Conservation (phyloP, 345 rosid genomes). For the Salix arbutifolia region DNA sequence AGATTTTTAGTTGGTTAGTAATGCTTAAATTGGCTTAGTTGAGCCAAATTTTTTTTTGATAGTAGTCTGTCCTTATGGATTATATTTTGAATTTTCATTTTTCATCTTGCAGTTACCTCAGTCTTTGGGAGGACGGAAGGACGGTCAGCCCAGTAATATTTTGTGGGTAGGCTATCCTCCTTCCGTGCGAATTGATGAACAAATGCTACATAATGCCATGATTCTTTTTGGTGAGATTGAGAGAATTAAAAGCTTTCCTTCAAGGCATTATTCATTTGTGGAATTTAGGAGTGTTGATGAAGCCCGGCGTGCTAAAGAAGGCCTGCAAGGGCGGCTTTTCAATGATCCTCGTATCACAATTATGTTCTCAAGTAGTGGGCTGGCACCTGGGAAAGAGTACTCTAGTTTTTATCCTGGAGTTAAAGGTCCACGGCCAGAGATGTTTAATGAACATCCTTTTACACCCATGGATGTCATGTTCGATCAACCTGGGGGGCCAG, state of each 20-base stretch:
- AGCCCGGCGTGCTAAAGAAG: conserved; percentile 95
- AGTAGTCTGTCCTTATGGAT: background rate
- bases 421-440: conserved; percentile 57
- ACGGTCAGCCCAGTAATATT: conserved; percentile 75
- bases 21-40: background rate
- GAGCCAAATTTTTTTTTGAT: background rate
- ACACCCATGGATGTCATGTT: conserved; percentile 36
- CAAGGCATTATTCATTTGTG: conserved; percentile 81
- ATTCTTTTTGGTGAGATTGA: conserved; percentile 98
- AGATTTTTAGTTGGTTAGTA: background rate
- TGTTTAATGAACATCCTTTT: conserved; percentile 43
- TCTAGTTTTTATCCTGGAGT: conserved; percentile 45
- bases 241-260: conserved; percentile 70
- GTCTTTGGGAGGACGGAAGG: conserved; percentile 44
- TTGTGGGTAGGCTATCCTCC: conserved; percentile 97
- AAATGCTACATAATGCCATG: conserved; percentile 96
- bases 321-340: conserved; percentile 84
- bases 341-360: conserved; percentile 89
- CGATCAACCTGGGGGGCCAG: conserved; percentile 44
- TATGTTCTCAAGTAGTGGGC: conserved; percentile 65
- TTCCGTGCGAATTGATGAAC: conserved; percentile 79
- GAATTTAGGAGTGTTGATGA: conserved; percentile 94
- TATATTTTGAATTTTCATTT: background rate
- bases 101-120: conserved; percentile 44
- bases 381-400: conserved; percentile 60